Base-by-base conservation (phyloP, 352 stramenopile genomes). In the Hyaloperonospora brassicae region DNA sequence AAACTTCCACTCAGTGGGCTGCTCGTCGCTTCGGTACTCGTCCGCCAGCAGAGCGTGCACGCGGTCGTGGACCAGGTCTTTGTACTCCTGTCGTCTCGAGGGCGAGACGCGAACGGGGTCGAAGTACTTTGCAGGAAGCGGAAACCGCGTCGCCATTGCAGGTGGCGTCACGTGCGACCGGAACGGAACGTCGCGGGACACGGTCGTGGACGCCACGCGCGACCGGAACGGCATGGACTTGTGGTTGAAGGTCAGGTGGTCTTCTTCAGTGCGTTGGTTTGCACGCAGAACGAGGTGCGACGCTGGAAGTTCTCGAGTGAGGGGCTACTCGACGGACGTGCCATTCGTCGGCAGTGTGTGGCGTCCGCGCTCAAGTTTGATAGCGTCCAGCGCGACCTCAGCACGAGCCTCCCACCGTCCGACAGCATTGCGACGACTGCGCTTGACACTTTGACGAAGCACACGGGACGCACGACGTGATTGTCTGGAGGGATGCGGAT, bases 1-100 rank as follows among this genome's bases (percentile, higher is more conserved):
- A 24, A 72, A 55, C 51, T 72, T 73, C 76, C 76, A 86, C 45
- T 82, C 67, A 11, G 36, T 47, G 13, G 47, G 22, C 41, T 79
- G 66, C 17, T 79, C 51, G 54, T 38, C 57, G 55, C 25, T 68
- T 30, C 57, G 59, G 9, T 70, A 34, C 34, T 79, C 70, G n/a
- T 72, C 64, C 9, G 57, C 59, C 22, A 77, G 50, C 39, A 72
- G 50, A 1, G 60, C 47, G 35, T 53, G 57, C 30, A 79, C 52
- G 31, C 61, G 65, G 17, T 45, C 43, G 17, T 31, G 54, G 9
- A 70, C 70, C 7, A 71, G 47, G 6, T 56, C 50, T 12, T 42
- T 42, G 42, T 62, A 75, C 24, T 75, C 53, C 17, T 75, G 34
- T 17, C 69, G 49, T 45, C 79, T 65, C 17, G 59, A 61, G 0